Evolutionary conservation across 1,284 basidiomycete species (phyloP).

Genomic region (Boletus semigastroideus): DNA sequence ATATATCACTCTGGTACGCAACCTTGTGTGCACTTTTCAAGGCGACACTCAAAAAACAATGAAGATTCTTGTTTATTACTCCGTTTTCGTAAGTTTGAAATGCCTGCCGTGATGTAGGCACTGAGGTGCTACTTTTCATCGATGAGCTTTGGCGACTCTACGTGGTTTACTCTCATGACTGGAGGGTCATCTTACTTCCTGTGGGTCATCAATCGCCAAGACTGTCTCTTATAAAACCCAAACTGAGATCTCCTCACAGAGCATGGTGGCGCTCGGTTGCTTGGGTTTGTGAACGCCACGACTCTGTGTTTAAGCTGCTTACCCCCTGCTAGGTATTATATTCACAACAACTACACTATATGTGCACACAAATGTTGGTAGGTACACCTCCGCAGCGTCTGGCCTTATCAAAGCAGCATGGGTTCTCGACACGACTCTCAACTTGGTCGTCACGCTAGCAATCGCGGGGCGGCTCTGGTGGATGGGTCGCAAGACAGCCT

Average conservation of each 20-base stretch:
- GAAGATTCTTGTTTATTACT: background rate
- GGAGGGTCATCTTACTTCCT: background rate
- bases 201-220: background rate
- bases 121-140: background rate
- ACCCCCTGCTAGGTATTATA: background rate
- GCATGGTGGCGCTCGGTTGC: background rate
- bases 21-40: background rate
- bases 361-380: background rate
- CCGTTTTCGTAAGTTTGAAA: background rate
- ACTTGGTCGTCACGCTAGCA: background rate
- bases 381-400: background rate
- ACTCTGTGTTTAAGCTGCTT: background rate
- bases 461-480: background rate
- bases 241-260: background rate
- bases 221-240: background rate
- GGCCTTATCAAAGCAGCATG: background rate
- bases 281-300: background rate
- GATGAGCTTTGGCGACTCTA: background rate
- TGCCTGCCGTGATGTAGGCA: background rate
- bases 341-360: background rate
- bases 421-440: background rate
- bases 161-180: background rate
- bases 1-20: background rate
- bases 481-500: background rate
- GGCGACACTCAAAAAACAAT: background rate